These are phyloP conservation scores for Diaporthe australafricana DNA, from an alignment of 2,329 filamentous ascomycete species.

Conservation along the genomic window DNA sequence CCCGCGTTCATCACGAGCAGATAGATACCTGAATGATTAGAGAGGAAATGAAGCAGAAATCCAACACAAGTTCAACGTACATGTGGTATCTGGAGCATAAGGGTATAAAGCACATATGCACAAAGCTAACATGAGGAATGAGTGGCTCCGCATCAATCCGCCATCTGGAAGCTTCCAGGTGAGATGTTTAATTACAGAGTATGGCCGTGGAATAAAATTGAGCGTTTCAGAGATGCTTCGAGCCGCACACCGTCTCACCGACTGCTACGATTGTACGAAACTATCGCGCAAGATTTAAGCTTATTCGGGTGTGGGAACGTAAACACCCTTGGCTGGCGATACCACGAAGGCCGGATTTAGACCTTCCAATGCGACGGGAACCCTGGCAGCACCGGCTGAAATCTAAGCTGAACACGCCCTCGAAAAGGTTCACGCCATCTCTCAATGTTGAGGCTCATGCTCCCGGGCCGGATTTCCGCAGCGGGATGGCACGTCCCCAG, in stretches of 20 bases:
- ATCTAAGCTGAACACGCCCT: slow-evolving; percentile 2
- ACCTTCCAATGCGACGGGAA: not conserved
- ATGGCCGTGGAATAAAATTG: not conserved
- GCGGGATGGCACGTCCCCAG: not conserved
- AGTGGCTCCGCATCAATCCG: not conserved
- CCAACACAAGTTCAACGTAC: not conserved
- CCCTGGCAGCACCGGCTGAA: slow-evolving; percentile 2
- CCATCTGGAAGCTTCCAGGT: not conserved
- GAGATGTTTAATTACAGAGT: not conserved
- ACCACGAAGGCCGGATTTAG: not conserved
- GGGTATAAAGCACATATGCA: not conserved
- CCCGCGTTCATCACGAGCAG: not conserved
- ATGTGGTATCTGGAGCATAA: not conserved
- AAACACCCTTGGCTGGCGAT: not conserved
- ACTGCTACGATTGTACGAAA: slow-evolving; percentile 5
- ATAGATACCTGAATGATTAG: too few species aligned
- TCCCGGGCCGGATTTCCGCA: slow-evolving; percentile 9
- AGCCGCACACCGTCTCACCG: not conserved
- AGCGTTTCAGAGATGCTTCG: not conserved
- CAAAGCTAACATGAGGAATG: not conserved
- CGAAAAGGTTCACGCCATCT: not conserved
- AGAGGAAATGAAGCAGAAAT: not conserved
- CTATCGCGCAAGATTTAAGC: slow-evolving; percentile 24
- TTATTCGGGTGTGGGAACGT: slow-evolving; percentile 8
- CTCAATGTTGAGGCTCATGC: not conserved